Evolutionary conservation across 2,329 filamentous ascomycete species (phyloP).

Genomic region (Hypoxylon sp.): DNA sequence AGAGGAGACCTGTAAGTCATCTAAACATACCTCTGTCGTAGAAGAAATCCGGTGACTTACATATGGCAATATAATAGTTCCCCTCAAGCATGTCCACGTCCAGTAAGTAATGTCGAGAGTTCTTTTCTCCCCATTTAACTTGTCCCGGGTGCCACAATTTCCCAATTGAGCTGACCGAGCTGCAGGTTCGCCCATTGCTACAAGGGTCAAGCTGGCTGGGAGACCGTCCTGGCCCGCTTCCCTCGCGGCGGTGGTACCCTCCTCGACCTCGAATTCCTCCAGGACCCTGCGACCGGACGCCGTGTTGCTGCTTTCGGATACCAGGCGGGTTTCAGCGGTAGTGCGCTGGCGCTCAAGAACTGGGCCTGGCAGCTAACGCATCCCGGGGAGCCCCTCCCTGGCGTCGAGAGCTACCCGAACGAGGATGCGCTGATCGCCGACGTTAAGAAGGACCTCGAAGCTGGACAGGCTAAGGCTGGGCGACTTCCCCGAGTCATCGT

Average conservation of each 20-base stretch:
- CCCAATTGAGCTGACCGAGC: not conserved
- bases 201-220: conserved; percentile 83
- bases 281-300: conserved; percentile 75
- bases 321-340: conserved; percentile 82
- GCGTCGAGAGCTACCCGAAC: conserved; percentile 78
- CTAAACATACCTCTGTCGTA: not conserved
- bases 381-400: conserved; percentile 73
- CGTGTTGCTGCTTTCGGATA: conserved; percentile 81
- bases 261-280: conserved; percentile 89
- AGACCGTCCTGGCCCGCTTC: conserved; percentile 83
- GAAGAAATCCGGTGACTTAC: conserved; percentile 21
- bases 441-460: conserved; percentile 78
- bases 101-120: conserved; percentile 54
- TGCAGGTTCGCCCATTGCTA: conserved; percentile 77
- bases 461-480: conserved; percentile 75
- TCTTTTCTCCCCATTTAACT: not conserved
- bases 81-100: conserved; percentile 80
- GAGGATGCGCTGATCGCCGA: conserved; percentile 80
- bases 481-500: conserved; percentile 81
- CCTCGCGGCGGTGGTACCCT: conserved; percentile 81
- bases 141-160: not conserved
- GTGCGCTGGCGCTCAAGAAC: conserved; percentile 81
- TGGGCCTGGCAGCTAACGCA: conserved; percentile 88
- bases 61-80: conserved; percentile 57
- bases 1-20: conserved; percentile 72